These are phyloP conservation scores for Quercus engelmannii DNA, from an alignment of 306 rosid species.

Conservation along the genomic window DNA sequence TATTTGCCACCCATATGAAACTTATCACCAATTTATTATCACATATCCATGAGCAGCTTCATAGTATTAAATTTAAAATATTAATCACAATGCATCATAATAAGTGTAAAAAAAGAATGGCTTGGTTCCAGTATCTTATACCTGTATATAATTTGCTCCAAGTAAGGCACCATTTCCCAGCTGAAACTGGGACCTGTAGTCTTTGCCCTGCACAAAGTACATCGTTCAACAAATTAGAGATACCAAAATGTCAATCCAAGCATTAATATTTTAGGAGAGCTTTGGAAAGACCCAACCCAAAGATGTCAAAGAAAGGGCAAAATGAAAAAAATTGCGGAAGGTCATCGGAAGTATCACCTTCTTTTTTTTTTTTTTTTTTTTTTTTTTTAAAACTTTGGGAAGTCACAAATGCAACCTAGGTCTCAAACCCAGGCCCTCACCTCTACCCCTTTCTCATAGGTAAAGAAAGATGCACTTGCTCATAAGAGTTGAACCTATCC, in stretches of 20 bases:
- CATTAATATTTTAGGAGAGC: neutral
- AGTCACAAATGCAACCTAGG: neutral
- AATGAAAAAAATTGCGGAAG: neutral
- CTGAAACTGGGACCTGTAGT: constrained; percentile 87
- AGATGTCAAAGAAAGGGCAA: neutral
- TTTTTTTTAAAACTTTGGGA: no score
- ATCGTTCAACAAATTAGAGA: neutral
- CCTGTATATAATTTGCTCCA: constrained; percentile 99
- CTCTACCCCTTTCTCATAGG: neutral
- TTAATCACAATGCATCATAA: neutral
- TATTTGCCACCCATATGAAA: neutral
- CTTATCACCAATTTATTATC: neutral
- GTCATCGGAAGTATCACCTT: neutral
- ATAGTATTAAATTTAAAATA: neutral
- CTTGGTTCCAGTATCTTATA: constrained; percentile 17
- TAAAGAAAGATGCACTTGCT: neutral
- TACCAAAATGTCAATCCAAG: neutral
- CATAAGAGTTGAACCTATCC: neutral
- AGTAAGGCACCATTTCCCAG: constrained; percentile 92
- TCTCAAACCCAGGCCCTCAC: neutral
- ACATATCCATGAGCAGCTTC: neutral
- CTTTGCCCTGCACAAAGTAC: constrained; percentile 61
- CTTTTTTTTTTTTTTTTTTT: no score
- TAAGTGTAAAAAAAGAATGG: neutral
- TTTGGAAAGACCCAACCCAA: neutral